phyloP scores from a whole-genome alignment of 345 rosid genomes.

The Salix viminalis region DNA sequence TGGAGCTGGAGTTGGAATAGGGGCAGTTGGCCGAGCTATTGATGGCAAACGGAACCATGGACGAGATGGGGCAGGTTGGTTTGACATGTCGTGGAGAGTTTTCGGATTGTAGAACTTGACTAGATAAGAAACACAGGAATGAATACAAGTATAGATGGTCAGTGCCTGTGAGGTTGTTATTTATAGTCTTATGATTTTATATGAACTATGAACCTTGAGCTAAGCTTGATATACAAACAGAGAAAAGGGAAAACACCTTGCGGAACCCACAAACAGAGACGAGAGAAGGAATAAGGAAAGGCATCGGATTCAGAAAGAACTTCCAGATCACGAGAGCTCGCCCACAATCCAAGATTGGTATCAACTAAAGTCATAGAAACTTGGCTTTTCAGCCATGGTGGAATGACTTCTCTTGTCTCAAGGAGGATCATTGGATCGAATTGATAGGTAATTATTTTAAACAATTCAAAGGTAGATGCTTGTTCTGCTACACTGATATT shows the following conservation, averaged over 20 bases:
- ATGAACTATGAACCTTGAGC: too few species aligned
- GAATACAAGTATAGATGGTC: not conserved
- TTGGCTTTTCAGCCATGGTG: not conserved
- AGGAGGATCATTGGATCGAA: not conserved
- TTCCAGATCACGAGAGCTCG: conserved; percentile 28
- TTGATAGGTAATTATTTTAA: not conserved
- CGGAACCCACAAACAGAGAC: conserved; percentile 2
- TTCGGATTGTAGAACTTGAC: not conserved
- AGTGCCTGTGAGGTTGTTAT: conserved; percentile 2
- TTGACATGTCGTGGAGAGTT: conserved; percentile 27
- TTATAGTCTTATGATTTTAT: conserved; percentile 13
- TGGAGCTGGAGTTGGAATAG: conserved; percentile 28
- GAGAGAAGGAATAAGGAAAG: conserved; percentile 21
- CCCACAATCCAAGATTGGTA: conserved; percentile 34
- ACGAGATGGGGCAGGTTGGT: conserved; percentile 37
- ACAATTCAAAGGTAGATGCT: not conserved
- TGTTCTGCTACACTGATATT: not conserved
- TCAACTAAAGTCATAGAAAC: conserved; percentile 2
- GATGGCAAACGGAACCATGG: conserved; percentile 57
- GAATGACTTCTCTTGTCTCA: not conserved
- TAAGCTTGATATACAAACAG: not conserved
- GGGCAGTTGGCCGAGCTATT: conserved; percentile 34
- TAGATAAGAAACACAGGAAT: not conserved
- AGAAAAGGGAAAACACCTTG: not conserved
- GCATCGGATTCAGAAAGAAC: conserved; percentile 45